Evolutionary conservation across 2,329 filamentous ascomycete species (phyloP).

Genomic region (Hymenoscyphus occultus): DNA sequence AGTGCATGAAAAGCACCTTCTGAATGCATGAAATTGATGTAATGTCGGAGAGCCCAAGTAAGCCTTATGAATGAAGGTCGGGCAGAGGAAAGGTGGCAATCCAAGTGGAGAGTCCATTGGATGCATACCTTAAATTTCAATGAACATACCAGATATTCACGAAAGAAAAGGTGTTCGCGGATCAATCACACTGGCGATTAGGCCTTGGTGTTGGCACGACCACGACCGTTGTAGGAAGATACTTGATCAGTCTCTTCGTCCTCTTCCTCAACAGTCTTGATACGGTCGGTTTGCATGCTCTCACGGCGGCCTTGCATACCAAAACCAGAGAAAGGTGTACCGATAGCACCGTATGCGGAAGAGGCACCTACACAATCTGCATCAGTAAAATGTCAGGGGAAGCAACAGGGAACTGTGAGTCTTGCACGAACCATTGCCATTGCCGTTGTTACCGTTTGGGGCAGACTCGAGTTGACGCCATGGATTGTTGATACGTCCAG

Average conservation of each 20-base stretch:
- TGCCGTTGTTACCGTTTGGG: not conserved
- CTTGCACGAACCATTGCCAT: not conserved
- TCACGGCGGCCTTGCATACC: not conserved
- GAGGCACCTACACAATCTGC: not conserved
- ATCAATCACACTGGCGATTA: not conserved
- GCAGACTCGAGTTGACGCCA: conserved; percentile 16
- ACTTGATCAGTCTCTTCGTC: conserved; percentile 3
- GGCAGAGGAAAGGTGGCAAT: not conserved
- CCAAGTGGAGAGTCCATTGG: not conserved
- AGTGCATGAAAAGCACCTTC: not conserved
- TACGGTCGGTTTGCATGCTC: not conserved
- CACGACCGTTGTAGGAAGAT: not conserved
- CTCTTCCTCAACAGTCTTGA: conserved; percentile 6
- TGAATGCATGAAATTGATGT: not conserved
- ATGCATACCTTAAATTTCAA: not conserved
- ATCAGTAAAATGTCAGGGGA: not conserved
- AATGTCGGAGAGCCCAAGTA: not conserved
- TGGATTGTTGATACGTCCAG: not conserved
- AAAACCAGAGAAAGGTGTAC: not conserved
- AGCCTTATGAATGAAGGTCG: not conserved
- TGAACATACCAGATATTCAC: not conserved
- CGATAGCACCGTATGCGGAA: conserved; percentile 1
- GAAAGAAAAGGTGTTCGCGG: not conserved
- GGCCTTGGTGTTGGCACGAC: conserved; percentile 3
- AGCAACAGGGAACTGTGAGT: not conserved